Base-by-base conservation (phyloP, 1,284 basidiomycete species). In the Pholiota adiposa region DNA sequence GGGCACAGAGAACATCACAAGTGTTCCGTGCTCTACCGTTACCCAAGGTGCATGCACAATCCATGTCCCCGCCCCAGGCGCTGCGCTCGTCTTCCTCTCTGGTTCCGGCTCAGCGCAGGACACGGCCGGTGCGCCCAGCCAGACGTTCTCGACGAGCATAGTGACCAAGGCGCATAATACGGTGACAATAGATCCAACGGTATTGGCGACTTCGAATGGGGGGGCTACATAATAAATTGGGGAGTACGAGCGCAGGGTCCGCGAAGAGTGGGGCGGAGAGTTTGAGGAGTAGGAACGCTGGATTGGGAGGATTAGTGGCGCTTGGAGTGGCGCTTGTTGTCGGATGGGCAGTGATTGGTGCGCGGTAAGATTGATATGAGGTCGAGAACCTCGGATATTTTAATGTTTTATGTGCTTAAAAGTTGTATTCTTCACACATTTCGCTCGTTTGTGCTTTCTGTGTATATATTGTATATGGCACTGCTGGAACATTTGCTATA, bases 41-140 rank as follows among this genome's bases (percentile, higher is more conserved):
- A 38, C 36, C 14, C 36, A 38, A 12, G 36, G 36, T 4, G 57
- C 58, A 2, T 94, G 92, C 72, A 63, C 71, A 11, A 77, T 94
- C 56, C 77, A 76, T 2, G 86, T 93, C 21, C 83, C 84, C n/a
- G 90, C 90, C 0, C 92, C 92, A 0, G 83, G 82, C 11, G 84
- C 86, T 59, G 90, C 89, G 2, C 77, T 94, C 51, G 89, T 93
- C n/a, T 93, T 90, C 79, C 75, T 77, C 54, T 80, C 74, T 18
- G 73, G 80, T 36, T 70, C 71, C 4, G 51, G 14, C 9, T 77
- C 82, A 1, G 64, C 81, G 56, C 63, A 68, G 1, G 78, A 80
- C 38, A 60, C 51, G 1, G 53, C 51, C 2, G 56, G 49, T 8
- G 54, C 40, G 23, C 38, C 62, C 31, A 77, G 80, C 0, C 68